Conservation (phyloP, 108 stramenopile genomes). For the Cyclotella cryptica region DNA sequence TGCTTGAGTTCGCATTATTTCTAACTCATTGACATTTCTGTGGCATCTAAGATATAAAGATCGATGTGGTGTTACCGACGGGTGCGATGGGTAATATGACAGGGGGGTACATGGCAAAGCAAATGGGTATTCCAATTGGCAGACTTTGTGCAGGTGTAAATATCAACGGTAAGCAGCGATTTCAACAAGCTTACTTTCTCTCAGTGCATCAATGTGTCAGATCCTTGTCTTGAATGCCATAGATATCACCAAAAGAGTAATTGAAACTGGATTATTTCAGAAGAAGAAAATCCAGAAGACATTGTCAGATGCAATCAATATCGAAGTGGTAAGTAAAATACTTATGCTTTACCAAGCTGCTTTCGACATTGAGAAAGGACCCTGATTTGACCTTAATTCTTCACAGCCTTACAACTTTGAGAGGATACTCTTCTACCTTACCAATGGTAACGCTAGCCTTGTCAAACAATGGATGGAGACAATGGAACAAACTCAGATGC, state of each 20-base stretch:
- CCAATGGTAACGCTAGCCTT: slow-evolving; percentile 51
- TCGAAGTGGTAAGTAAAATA: slow-evolving; percentile 66
- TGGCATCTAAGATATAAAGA: slow-evolving; percentile 21
- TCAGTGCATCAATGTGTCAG: not conserved
- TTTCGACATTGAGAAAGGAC: not conserved
- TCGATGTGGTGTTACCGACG: slow-evolving; percentile 87
- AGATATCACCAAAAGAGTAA: slow-evolving; percentile 72
- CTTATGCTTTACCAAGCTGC: too few species aligned
- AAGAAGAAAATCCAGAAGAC: slow-evolving; percentile 71
- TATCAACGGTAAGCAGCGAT: slow-evolving; percentile 60
- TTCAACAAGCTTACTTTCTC: not conserved
- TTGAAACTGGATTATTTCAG: slow-evolving; percentile 67
- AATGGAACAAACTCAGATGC: slow-evolving; percentile 58
- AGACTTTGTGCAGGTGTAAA: slow-evolving; percentile 74
- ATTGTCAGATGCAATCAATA: slow-evolving; percentile 90
- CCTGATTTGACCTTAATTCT: not conserved
- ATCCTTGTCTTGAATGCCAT: not conserved
- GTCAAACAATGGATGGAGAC: slow-evolving; percentile 69
- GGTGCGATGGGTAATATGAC: slow-evolving; percentile 94
- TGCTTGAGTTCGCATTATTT: not conserved
- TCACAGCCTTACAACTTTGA: slow-evolving; percentile 88
- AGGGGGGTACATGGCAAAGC: slow-evolving; percentile 79
- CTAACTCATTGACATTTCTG: not conserved
- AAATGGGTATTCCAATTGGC: slow-evolving; percentile 82
- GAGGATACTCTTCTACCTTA: slow-evolving; percentile 81